Conservation (phyloP, 169 alveolate species). For the Miamiensis avidus region DNA sequence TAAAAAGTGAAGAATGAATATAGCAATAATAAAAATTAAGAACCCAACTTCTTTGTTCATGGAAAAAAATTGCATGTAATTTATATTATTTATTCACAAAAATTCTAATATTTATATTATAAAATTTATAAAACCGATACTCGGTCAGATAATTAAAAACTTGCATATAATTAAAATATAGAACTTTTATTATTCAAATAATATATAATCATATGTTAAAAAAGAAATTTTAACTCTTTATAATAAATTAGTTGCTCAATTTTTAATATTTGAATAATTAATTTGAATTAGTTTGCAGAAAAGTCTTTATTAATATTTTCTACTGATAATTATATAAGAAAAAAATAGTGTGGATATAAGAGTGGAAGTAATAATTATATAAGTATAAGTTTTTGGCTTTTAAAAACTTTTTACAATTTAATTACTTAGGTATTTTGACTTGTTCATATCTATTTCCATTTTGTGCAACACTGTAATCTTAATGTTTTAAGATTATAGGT, state of each 20-base stretch:
- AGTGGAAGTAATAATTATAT: neutral
- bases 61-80: neutral
- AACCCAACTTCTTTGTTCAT: neutral
- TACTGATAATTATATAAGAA: neutral
- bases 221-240: neutral
- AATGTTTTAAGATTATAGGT: constrained; percentile 28
- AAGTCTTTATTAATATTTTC: neutral
- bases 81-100: too few relatives aligned
- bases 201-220: too few relatives aligned
- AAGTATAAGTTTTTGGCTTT: too few relatives aligned
- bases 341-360: neutral
- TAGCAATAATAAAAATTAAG: neutral
- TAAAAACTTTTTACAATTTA: neutral
- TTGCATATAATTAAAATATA: too few relatives aligned
- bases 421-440: constrained; percentile 18
- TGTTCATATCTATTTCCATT: constrained; percentile 14
- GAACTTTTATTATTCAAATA: too few relatives aligned
- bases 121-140: too few relatives aligned
- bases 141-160: too few relatives aligned
- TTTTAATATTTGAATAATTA: too few relatives aligned
- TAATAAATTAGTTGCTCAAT: too few relatives aligned
- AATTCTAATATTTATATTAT: too few relatives aligned
- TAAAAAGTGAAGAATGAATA: neutral
- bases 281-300: neutral
- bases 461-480: constrained; percentile 23